phyloP scores from a whole-genome alignment of 805 yeast genomes.

The Barnettozyma vustinii region DNA sequence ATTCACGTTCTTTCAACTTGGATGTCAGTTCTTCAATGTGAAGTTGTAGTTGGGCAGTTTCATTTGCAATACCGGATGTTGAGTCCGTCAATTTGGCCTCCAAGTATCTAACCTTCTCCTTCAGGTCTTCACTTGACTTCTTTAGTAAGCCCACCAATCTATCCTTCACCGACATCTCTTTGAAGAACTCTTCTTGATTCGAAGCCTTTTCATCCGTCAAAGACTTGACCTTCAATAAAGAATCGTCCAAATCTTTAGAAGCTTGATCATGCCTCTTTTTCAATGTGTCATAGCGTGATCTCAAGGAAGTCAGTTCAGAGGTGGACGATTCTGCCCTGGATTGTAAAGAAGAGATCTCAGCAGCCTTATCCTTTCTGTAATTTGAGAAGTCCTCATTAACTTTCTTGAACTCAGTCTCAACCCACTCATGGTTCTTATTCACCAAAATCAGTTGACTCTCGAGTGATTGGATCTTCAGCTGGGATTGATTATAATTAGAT shows the following conservation, averaged over 20 bases:
- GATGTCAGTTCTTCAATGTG: constrained; percentile 51
- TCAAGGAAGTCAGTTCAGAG: constrained; percentile 28
- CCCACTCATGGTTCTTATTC: constrained; percentile 35
- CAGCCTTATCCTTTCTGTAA: constrained; percentile 24
- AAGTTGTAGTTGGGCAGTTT: constrained; percentile 51
- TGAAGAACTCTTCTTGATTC: constrained; percentile 45
- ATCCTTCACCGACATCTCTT: constrained; percentile 58
- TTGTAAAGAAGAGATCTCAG: constrained; percentile 24
- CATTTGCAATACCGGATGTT: constrained; percentile 34
- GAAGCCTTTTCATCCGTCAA: constrained; percentile 38
- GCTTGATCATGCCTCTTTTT: constrained; percentile 32
- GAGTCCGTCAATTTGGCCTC: constrained; percentile 34
- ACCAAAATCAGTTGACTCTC: constrained; percentile 39
- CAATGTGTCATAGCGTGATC: constrained; percentile 27
- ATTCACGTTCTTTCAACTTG: constrained; percentile 43
- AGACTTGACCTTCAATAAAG: constrained; percentile 40
- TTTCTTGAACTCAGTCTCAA: constrained; percentile 34
- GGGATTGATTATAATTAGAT: constrained; percentile 25
- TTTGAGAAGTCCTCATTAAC: constrained; percentile 27
- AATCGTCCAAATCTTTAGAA: constrained; percentile 35
- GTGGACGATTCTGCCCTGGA: constrained; percentile 25
- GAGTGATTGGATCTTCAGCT: constrained; percentile 32
- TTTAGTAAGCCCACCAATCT: constrained; percentile 54
- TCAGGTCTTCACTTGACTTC: constrained; percentile 45
- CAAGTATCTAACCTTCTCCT: constrained; percentile 45